These are phyloP conservation scores for Cercospora brassicicola DNA, from an alignment of 2,329 filamentous ascomycete genomes.

Conservation along the genomic window DNA sequence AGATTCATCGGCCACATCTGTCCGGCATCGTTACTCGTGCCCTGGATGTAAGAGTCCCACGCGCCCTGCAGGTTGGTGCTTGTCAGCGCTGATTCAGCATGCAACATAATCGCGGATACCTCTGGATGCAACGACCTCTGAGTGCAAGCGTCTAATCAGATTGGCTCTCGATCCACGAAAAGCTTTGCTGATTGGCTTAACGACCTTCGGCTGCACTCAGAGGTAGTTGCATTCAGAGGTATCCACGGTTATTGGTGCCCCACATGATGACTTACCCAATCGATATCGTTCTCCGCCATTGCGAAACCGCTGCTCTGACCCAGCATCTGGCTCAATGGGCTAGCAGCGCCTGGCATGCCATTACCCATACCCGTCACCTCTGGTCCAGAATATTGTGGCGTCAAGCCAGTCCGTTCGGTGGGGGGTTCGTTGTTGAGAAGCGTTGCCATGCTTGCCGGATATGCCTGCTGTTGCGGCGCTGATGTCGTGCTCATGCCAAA, in stretches of 20 bases:
- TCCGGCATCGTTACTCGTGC: slow-evolving; percentile 49
- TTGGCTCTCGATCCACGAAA: no score
- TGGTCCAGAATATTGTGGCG: slow-evolving; percentile 39
- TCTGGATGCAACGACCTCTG: no score
- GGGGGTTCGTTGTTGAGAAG: slow-evolving; percentile 40
- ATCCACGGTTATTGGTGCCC: not conserved
- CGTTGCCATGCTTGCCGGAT: slow-evolving; percentile 39
- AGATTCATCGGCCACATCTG: slow-evolving; percentile 49
- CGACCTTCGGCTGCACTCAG: no score
- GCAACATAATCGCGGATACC: not conserved
- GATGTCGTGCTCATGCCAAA: slow-evolving; percentile 27
- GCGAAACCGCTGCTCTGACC: slow-evolving; percentile 45
- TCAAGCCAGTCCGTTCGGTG: slow-evolving; percentile 36
- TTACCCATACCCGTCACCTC: slow-evolving; percentile 35
- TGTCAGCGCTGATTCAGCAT: not conserved
- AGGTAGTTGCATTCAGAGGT: no score
- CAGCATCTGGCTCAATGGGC: slow-evolving; percentile 40
- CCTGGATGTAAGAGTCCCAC: slow-evolving; percentile 69
- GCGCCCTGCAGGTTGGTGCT: slow-evolving; percentile 53
- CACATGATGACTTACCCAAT: slow-evolving; percentile 53
- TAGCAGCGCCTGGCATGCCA: slow-evolving; percentile 35
- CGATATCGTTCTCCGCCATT: slow-evolving; percentile 54
- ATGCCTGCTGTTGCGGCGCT: slow-evolving; percentile 23
- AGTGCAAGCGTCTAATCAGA: no score
- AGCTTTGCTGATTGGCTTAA: no score